phyloP scores from a whole-genome alignment of 352 stramenopile genomes.

The Blastocystis sp. region DNA sequence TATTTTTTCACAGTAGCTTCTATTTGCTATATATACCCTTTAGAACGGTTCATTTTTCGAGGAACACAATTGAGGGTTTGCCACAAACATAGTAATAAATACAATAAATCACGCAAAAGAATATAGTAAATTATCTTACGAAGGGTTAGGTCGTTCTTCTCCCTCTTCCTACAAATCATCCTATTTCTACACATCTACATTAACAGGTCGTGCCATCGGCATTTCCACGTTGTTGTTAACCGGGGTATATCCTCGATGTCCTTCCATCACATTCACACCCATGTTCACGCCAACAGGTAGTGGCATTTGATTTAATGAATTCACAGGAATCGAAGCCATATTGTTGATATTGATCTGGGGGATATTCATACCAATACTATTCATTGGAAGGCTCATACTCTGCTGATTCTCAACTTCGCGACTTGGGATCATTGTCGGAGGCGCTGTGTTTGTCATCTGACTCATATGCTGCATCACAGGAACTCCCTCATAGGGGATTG shows the following conservation, averaged over 20 bases:
- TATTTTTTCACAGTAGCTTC: too few species aligned
- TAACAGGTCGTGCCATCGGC: not conserved
- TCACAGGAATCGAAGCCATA: not conserved
- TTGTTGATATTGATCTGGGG: not conserved
- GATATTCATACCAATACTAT: slow-evolving; percentile 8
- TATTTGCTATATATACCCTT: not conserved
- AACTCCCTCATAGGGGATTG: slow-evolving; percentile 7
- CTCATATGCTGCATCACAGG: not conserved
- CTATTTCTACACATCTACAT: not conserved
- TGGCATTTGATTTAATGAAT: slow-evolving; percentile 22
- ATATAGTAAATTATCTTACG: slow-evolving; percentile 14
- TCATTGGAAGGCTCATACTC: slow-evolving; percentile 13
- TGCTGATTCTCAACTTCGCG: not conserved
- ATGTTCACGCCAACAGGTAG: not conserved
- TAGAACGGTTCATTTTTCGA: not conserved
- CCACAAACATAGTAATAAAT: not conserved
- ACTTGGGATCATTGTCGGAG: not conserved
- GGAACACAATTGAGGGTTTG: not conserved
- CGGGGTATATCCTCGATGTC: not conserved
- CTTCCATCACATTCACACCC: slow-evolving; percentile 21
- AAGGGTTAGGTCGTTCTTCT: not conserved
- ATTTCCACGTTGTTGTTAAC: not conserved
- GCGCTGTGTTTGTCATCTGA: not conserved
- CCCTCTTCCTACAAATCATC: not conserved
- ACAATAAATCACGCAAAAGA: slow-evolving; percentile 10